Conservation (phyloP, 768 basidiomycete genomes). For the Phylloporus sp. region DNA sequence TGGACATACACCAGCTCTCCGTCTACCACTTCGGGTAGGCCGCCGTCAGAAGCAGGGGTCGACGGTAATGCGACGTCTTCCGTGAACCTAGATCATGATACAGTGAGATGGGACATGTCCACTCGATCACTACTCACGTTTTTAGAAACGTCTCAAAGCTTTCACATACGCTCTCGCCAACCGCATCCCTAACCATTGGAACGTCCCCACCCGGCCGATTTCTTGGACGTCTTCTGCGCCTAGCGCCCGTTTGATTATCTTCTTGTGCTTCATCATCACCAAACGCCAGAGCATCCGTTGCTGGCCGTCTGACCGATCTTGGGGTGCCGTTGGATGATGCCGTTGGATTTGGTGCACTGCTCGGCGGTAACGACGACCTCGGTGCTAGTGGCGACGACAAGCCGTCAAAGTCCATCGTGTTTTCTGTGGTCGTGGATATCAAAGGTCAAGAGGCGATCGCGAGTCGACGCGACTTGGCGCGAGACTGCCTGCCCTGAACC, state of each 20-base stretch:
- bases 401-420: constrained; percentile 53
- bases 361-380: constrained; percentile 50
- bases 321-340: constrained; percentile 36
- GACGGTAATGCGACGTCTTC: constrained; percentile 74
- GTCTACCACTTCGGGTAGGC: constrained; percentile 48
- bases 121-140: constrained; percentile 53
- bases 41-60: constrained; percentile 76
- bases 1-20: constrained; percentile 81
- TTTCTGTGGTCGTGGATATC: constrained; percentile 1
- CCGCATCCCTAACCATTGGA: constrained; percentile 87
- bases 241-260: constrained; percentile 39
- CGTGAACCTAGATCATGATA: constrained; percentile 60
- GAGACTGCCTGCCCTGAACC: constrained; percentile 45
- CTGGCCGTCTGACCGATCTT: constrained; percentile 35
- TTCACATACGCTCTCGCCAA: constrained; percentile 92
- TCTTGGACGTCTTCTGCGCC: constrained; percentile 44
- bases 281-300: constrained; percentile 52
- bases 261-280: constrained; percentile 49
- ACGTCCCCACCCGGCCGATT: constrained; percentile 58
- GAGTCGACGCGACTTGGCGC: constrained; percentile 36
- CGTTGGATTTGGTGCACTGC: constrained; percentile 42
- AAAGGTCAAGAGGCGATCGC: constrained; percentile 12
- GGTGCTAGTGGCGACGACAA: constrained; percentile 55
- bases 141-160: constrained; percentile 90
- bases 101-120: not conserved